Percentiles rank a stretch among this genome's conserved stretches.
Conservation (phyloP, 768 basidiomycete genomes). For the Pleurotus cornucopiae region DNA sequence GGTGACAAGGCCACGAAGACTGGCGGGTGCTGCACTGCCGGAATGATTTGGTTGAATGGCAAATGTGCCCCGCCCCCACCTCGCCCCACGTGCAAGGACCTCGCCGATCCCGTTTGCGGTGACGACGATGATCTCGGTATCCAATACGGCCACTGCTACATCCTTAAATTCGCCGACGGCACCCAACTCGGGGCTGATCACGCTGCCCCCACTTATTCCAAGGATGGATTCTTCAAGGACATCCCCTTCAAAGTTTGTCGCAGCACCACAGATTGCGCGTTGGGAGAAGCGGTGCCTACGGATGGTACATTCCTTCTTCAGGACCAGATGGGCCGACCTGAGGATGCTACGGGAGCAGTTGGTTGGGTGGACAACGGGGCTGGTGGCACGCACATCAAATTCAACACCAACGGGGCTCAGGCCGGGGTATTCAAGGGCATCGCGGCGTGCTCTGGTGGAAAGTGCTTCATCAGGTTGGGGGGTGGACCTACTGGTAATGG, state of each 20-base stretch:
- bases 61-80: background rate
- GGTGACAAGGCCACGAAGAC: constrained; percentile 3
- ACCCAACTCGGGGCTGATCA: constrained; percentile 2
- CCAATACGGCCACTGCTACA: constrained; percentile 2
- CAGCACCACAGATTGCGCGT: background rate
- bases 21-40: background rate
- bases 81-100: background rate
- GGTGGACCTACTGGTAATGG: constrained; percentile 1
- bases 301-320: background rate
- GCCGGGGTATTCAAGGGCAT: background rate
- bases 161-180: background rate
- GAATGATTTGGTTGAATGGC: constrained; percentile 2
- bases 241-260: background rate
- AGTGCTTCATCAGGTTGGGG: constrained; percentile 1
- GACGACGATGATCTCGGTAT: background rate
- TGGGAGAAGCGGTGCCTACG: background rate
- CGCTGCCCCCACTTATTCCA: background rate
- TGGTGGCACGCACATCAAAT: background rate
- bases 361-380: background rate
- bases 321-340: background rate
- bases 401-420: background rate
- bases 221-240: constrained; percentile 2
- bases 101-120: constrained; percentile 1
- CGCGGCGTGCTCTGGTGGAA: background rate
- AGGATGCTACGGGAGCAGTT: background rate